Evolutionary conservation across 2,329 filamentous ascomycete genomes (phyloP), one percentile per base, ranked within the genome.

Genomic region (Trichoderma oligosporum): DNA sequence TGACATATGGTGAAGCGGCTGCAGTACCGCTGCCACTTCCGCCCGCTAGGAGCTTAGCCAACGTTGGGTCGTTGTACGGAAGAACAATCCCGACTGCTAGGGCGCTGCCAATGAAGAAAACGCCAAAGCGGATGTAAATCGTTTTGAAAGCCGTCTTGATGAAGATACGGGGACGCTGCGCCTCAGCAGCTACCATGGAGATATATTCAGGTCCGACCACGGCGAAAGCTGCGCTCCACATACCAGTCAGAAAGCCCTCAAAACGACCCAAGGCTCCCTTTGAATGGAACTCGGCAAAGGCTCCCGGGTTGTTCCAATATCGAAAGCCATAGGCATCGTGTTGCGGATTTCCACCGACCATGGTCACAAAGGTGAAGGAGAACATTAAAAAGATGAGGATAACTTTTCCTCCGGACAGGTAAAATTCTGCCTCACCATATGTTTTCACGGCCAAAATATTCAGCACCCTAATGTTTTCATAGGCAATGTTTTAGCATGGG

Each of bases 341-440:
- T 5, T 83, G 68, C 0, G 89, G 89, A 63, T 92, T 92, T 27
- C 87, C 89, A 33, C 88, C 89, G 7, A 90, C 76, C 86, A 91
- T 91, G 47, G 84, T 85, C 63, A 93, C 78, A 66, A 93, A 88
- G n/a, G 89, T 91, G 71, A 87, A 91, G 65, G 78, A 73, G 68
- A 90, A 86, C 53, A 89, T 75, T 11, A 84, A 82, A 59, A 85
- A 74, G 63, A 87, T 87, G 45, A 89, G 76, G 20, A 88, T 69
- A 31, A 88, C 77, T 68, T 89, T 88, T 61, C 84, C 83, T 36
- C 72, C 73, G 2, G 81, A 80, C 3, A 85, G 74, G 80, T 80
- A 85, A 65, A 92, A 92, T 66, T 92, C 88, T 9, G 85, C 82
- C 67, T 89, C 85, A 61, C 86, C 86, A 64, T 84, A 88, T 72